phyloP scores from a whole-genome alignment of 352 stramenopile species.

The Thraustochytrium striatum region DNA sequence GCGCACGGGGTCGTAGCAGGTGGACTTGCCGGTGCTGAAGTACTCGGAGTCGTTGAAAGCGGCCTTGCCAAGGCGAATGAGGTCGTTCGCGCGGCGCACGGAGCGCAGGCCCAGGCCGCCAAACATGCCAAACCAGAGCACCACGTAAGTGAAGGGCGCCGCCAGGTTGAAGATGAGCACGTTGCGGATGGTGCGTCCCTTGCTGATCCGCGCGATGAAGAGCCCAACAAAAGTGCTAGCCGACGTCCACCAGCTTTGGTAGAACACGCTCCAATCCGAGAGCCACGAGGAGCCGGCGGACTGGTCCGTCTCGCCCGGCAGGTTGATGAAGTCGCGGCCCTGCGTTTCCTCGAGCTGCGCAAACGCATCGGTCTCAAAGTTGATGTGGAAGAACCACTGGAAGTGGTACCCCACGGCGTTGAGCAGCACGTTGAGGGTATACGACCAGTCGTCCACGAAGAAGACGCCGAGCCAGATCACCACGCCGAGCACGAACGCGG shows the following conservation, averaged over 20 bases:
- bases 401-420: slow-evolving; percentile 57
- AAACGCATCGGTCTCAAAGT: slow-evolving; percentile 1
- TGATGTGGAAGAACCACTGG: slow-evolving; percentile 9
- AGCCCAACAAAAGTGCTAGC: slow-evolving; percentile 59
- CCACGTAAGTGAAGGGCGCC: slow-evolving; percentile 49
- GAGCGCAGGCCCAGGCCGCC: slow-evolving; percentile 54
- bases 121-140: slow-evolving; percentile 56
- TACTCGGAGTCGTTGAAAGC: not conserved
- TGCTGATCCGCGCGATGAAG: slow-evolving; percentile 59
- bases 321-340: slow-evolving; percentile 50
- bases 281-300: slow-evolving; percentile 54
- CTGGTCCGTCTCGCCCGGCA: slow-evolving; percentile 49
- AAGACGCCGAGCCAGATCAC: slow-evolving; percentile 54
- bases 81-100: not conserved
- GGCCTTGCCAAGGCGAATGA: not conserved
- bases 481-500: slow-evolving; percentile 55
- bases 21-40: no score
- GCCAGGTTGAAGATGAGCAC: slow-evolving; percentile 52
- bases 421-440: slow-evolving; percentile 54
- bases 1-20: slow-evolving; percentile 34
- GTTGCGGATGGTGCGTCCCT: slow-evolving; percentile 54
- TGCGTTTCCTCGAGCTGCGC: not conserved
- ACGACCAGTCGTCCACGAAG: slow-evolving; percentile 58
- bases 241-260: slow-evolving; percentile 59
- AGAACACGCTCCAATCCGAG: slow-evolving; percentile 59